Conservation (phyloP, 345 rosid species). For the Brassica juncea region DNA sequence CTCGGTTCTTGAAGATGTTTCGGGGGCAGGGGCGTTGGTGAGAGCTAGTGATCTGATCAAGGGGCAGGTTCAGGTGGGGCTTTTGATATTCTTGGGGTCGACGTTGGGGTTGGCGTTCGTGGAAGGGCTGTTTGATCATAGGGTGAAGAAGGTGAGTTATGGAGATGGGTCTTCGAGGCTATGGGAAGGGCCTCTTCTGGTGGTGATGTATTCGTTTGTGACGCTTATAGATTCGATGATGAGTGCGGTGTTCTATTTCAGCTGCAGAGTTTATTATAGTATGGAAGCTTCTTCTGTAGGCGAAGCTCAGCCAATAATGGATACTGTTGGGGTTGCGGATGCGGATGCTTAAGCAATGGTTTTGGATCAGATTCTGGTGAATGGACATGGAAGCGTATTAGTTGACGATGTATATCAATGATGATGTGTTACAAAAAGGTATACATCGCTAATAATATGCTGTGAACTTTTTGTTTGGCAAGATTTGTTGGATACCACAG, state of each 20-base stretch:
- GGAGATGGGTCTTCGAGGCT: constrained; percentile 93
- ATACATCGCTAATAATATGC: not conserved
- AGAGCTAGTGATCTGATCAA: constrained; percentile 62
- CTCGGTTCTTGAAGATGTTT: constrained; percentile 80
- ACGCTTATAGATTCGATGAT: constrained; percentile 84
- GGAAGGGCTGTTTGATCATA: constrained; percentile 88
- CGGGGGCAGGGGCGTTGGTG: constrained; percentile 70
- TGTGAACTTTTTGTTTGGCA: not conserved
- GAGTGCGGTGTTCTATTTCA: constrained; percentile 83
- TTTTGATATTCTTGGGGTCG: constrained; percentile 80
- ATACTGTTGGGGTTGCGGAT: constrained; percentile 32
- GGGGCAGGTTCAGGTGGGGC: constrained; percentile 88
- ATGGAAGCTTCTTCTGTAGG: constrained; percentile 47
- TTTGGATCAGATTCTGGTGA: constrained; percentile 1
- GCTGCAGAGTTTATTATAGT: constrained; percentile 67
- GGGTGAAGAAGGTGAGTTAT: constrained; percentile 81
- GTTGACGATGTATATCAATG: constrained; percentile 1
- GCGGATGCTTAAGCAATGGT: constrained; percentile 22
- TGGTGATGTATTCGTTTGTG: constrained; percentile 83
- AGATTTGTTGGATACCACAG: constrained; percentile 14
- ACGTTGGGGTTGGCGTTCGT: constrained; percentile 78
- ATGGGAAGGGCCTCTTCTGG: constrained; percentile 95
- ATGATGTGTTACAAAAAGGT: not conserved
- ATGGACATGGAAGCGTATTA: constrained; percentile 5
- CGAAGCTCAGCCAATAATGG: constrained; percentile 56